Evolutionary conservation across 2,329 filamentous ascomycete genomes (phyloP), one percentile per base, ranked within the genome.

Genomic region (Penicillium sp.): DNA sequence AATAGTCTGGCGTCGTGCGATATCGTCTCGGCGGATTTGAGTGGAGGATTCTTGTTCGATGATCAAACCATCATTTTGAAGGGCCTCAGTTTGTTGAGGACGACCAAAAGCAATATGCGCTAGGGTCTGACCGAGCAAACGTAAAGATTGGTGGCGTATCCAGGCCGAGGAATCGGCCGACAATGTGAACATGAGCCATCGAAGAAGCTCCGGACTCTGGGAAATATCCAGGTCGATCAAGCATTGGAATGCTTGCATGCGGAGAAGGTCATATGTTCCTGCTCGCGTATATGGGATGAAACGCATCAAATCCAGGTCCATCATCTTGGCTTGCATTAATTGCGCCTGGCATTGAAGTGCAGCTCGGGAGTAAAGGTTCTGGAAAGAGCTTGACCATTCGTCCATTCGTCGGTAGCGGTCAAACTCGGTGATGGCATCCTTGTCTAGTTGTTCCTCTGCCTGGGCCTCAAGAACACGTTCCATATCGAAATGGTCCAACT

Each of bases 341-440:
- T 79, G 79, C 60, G 80, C 75, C 59, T 85, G 79, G 70, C 85
- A 87, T n/a, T 83, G 78, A 19, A 88, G 75, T 21, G 85, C 84
- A 13, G 85, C 85, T 13, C 79, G 79, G 1, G 86, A 84, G 69
- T 86, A 86, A 25, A 87, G 73, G 63, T 88, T 88, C 55, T 87
- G 85, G 66, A 82, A 87, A 0, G 86, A 87, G 39, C 83, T 81
- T 2, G 85, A 84, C 84, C 85, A 88, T 69, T 88, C 86, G 63
- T 88, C 86, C 69, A 88, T 83, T 36, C 86, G 79, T 54, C 85
- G 78, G 61, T 87, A 85, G 33, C 86, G 80, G 61, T 87, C 83
- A 36, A 88, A 83, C 66, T 87, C 85, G 27, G 82, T 81, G 27
- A 88, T 76, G 3, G 83, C 83, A 53, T 83, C 81, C 56, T 78